phyloP scores from a whole-genome alignment of 2,329 filamentous ascomycete species.

The Penicillium sp. region DNA sequence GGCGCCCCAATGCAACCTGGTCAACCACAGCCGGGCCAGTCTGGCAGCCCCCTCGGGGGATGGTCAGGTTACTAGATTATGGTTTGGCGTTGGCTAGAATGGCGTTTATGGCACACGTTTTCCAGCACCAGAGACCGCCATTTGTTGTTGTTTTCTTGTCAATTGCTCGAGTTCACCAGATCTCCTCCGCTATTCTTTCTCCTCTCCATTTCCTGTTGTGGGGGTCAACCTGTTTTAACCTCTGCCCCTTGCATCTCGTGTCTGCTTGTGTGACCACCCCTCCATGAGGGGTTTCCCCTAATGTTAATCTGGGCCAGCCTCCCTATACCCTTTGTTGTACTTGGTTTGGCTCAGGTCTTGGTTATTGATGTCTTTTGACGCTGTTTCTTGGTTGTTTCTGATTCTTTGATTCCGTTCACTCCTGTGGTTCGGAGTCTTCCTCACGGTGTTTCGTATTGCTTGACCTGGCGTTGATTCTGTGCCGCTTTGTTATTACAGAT shows the following conservation, averaged over 20 bases:
- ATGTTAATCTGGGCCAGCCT: constrained; percentile 36
- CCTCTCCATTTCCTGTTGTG: constrained; percentile 15
- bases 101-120: constrained; percentile 23
- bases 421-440: constrained; percentile 11
- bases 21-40: constrained; percentile 42
- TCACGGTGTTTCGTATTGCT: constrained; percentile 15
- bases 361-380: constrained; percentile 10
- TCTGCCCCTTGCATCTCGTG: constrained; percentile 22
- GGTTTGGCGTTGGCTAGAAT: constrained; percentile 29
- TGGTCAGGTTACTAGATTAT: constrained; percentile 42
- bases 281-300: constrained; percentile 23
- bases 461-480: constrained; percentile 19
- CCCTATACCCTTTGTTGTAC: constrained; percentile 43
- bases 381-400: constrained; percentile 8
- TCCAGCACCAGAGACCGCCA: constrained; percentile 16
- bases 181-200: constrained; percentile 4
- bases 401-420: constrained; percentile 11
- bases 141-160: constrained; percentile 7
- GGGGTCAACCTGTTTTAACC: constrained; percentile 1
- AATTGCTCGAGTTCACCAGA: constrained; percentile 6
- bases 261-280: constrained; percentile 19
- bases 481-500: constrained; percentile 17
- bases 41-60: constrained; percentile 40
- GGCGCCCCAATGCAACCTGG: constrained; percentile 40
- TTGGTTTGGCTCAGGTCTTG: constrained; percentile 26